Base-by-base conservation (phyloP, 371 early-diverging fungal species). In the Mortierella sp. region DNA sequence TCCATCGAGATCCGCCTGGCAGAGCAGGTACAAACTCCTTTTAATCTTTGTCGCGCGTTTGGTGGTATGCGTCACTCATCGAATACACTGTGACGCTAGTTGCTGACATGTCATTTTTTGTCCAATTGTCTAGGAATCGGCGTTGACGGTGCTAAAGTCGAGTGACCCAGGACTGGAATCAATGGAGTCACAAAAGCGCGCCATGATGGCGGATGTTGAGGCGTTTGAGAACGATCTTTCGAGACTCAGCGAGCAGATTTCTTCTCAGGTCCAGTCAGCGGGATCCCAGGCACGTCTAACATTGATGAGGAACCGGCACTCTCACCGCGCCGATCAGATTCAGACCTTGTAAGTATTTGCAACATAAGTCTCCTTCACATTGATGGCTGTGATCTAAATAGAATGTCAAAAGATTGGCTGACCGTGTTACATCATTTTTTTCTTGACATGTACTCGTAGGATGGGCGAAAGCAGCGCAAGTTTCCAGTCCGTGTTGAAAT, bases 181-280 rank as follows among this genome's bases (percentile, higher is more conserved):
- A 1, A 29, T 82, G 38, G 87, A 86, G 46, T 71, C 80, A 11
- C 76, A 81, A n/a, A 65, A 72, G 51, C 65, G 86, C 3, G 44
- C 80, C 18, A 86, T 75, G 49, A 74, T 60, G 72, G 80, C 80
- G 0, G 81, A 81, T 46, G 54, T 87, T 18, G 87, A 88, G 55
- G 72, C 77, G 4, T 78, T 79, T 32, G 87, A 88, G 54, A 81
- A 79, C 44, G 88, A 87, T 8, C 70, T 87, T 11, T 72, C 82
- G 1, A 51, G 76, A 21, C 32, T 81, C 4, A 75, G 82, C 46
- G 87, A 82, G 41, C 65, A 78, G 41, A 87, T 75, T 12, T 70
- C 87, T 29, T 77, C 72, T 41, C 87, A 86, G 55, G 70, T 80
- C 21, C 71, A 82, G 48, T 77, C 79, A 55, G 87, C 82, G 2